Evolutionary conservation across 2,329 filamentous ascomycete species (phyloP), one percentile per base, ranked within the genome.

Genomic region (Xylariales sp.): DNA sequence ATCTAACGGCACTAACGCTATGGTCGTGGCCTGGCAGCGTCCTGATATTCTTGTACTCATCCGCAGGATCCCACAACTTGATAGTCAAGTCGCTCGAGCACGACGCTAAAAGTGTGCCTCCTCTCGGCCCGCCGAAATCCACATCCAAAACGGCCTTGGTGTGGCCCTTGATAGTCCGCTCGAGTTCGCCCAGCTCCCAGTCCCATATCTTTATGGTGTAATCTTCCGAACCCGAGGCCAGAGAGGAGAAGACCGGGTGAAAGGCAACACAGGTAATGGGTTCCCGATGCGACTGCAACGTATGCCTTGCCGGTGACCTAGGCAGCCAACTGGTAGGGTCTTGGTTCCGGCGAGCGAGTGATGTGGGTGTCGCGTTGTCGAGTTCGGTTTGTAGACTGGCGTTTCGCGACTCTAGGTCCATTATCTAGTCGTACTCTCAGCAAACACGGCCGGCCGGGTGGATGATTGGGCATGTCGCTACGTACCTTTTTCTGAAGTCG

Each of bases 121-220:
- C 86, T 56, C 85, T 74, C 2, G 88, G 88, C 0, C 90, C 90
- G 27, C 91, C 90, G 65, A 86, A 96, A 57, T 96, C 90, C 25
- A 95, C 80, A 58, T 95, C 89, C 20, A 93, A 68, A 1, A 96
- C 88, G 3, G 88, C 80, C 58, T 86, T 89, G 4, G 89, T 96
- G 57, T 96, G 91, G 1, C 88, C 89, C 60, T 96, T 96, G 43
- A 96, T 77, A 1, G 90, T 96, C 47, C 84, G 73, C 61, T 96
- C 90, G 4, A 95, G 72, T 63, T 96, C 90, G 35, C 91, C 91
- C 18, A 94, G 68, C 57, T 96, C 90, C 86, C 89, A 96, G 58
- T 96, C 90, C 90, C 90, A 96, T 42, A 96, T 90, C 58, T 96
- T 96, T 62, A 97, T 95, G 6, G 86, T 95, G 41, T 80, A 86